These are phyloP conservation scores for Diaporthe sp. DNA, from an alignment of 2,329 filamentous ascomycete species.

Conservation along the genomic window DNA sequence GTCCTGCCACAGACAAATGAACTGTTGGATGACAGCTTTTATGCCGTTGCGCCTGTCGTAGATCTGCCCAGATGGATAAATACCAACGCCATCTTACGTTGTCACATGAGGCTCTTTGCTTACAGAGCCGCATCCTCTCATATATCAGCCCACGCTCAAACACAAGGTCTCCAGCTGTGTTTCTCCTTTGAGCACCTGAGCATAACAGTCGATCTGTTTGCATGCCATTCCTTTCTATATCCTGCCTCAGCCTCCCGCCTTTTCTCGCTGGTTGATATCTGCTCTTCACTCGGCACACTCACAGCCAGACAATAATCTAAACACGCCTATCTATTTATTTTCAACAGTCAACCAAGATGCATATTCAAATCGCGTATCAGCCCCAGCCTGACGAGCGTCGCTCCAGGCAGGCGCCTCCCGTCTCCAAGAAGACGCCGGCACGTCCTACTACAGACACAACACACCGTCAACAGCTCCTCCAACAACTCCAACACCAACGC, in stretches of 20 bases:
- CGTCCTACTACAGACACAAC: slow-evolving; percentile 5
- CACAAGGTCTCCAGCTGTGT: background rate
- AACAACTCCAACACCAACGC: background rate
- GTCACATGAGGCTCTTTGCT: slow-evolving; percentile 19
- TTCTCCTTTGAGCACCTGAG: slow-evolving; percentile 2
- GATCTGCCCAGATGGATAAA: slow-evolving; percentile 25
- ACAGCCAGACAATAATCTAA: slow-evolving; percentile 1
- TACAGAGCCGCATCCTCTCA: slow-evolving; percentile 23
- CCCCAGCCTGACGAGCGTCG: slow-evolving; percentile 17
- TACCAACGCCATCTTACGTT: slow-evolving; percentile 16
- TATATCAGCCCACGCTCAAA: slow-evolving; percentile 19
- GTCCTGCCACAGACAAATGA: slow-evolving; percentile 25
- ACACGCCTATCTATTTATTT: background rate
- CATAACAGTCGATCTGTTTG: slow-evolving; percentile 18
- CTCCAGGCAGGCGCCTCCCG: slow-evolving; percentile 3
- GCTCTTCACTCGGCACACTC: background rate
- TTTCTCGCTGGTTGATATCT: background rate
- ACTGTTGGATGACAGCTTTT: slow-evolving; percentile 24
- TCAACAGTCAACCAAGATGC: background rate
- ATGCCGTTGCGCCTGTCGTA: slow-evolving; percentile 17
- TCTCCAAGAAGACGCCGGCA: slow-evolving; percentile 16
- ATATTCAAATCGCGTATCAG: slow-evolving; percentile 12
- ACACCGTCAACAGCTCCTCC: background rate
- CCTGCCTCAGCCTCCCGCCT: background rate
- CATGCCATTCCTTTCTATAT: slow-evolving; percentile 7